Percentiles rank a stretch among this genome's conserved stretches.
Conservation (phyloP, 257 asterid genomes). For the Lithospermum erythrorhizon region DNA sequence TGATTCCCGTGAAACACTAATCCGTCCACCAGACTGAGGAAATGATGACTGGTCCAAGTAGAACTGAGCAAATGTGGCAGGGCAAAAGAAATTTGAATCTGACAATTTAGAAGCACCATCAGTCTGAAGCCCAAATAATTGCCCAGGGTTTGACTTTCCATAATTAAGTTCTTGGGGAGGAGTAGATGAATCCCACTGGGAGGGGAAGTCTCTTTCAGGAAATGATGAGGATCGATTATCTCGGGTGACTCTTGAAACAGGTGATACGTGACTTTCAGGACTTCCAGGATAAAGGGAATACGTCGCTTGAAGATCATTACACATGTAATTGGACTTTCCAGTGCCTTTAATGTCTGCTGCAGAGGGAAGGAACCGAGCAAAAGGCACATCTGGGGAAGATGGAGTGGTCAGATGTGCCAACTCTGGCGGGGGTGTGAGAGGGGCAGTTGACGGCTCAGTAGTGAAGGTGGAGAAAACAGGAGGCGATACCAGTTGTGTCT, state of each 20-base stretch:
- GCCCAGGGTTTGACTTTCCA: constrained; percentile 49
- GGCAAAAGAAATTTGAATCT: constrained; percentile 94
- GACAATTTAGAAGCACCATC: constrained; percentile 43
- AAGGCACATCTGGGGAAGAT: constrained; percentile 92
- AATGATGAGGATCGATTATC: constrained; percentile 29
- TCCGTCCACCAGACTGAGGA: constrained; percentile 82
- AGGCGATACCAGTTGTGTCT: constrained; percentile 75
- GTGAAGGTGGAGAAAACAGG: constrained; percentile 84
- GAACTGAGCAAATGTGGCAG: constrained; percentile 95
- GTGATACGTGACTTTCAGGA: constrained; percentile 63
- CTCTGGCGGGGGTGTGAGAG: constrained; percentile 83
- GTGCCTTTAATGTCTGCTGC: constrained; percentile 31
- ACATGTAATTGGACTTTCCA: constrained; percentile 26
- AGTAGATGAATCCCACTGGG: constrained; percentile 44
- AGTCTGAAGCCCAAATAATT: constrained; percentile 29
- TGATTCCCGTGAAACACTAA: constrained; percentile 81
- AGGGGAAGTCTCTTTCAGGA: constrained; percentile 32
- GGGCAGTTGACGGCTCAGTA: constrained; percentile 87
- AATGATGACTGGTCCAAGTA: constrained; percentile 75
- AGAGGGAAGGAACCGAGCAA: constrained; percentile 64
- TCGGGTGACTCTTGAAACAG: constrained; percentile 39
- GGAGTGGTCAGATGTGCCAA: constrained; percentile 80
- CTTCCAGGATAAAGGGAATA: constrained; percentile 68
- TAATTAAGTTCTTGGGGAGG: constrained; percentile 31
- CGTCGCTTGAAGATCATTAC: constrained; percentile 56